Evolutionary conservation across 768 basidiomycete species (phyloP).

Genomic region (Naganishia onofrii): DNA sequence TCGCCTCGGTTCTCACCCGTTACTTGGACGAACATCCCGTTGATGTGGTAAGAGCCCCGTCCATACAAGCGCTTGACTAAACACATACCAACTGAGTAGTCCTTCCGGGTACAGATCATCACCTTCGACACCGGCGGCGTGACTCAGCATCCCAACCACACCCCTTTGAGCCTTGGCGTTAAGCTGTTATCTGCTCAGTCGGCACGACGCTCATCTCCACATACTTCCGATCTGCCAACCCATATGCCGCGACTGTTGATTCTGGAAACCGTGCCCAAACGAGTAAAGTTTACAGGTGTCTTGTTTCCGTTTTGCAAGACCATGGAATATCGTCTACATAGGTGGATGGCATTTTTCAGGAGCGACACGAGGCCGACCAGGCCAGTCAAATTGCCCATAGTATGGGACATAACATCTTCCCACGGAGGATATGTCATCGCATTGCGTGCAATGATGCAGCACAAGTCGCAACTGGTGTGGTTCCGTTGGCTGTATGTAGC

Average conservation of each 20-base stretch:
- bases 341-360: neutral
- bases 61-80: neutral
- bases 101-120: slow-evolving; percentile 61
- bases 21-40: slow-evolving; percentile 63
- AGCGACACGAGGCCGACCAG: neutral
- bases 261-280: slow-evolving; percentile 37
- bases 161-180: slow-evolving; percentile 63
- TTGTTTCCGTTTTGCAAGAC: slow-evolving; percentile 26
- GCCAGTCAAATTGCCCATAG: neutral
- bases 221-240: neutral
- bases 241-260: slow-evolving; percentile 9
- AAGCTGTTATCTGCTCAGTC: slow-evolving; percentile 52
- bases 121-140: slow-evolving; percentile 78
- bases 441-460: slow-evolving; percentile 67
- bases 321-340: neutral
- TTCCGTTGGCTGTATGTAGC: slow-evolving; percentile 79
- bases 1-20: slow-evolving; percentile 59
- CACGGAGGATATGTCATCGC: slow-evolving; percentile 60
- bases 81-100: neutral
- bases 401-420: slow-evolving; percentile 59
- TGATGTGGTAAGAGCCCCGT: slow-evolving; percentile 58
- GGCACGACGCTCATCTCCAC: neutral
- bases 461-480: slow-evolving; percentile 77
- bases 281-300: slow-evolving; percentile 43
- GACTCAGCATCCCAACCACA: slow-evolving; percentile 84